Conservation (phyloP, 2,329 filamentous ascomycete species). For the Talaromyces sp. region DNA sequence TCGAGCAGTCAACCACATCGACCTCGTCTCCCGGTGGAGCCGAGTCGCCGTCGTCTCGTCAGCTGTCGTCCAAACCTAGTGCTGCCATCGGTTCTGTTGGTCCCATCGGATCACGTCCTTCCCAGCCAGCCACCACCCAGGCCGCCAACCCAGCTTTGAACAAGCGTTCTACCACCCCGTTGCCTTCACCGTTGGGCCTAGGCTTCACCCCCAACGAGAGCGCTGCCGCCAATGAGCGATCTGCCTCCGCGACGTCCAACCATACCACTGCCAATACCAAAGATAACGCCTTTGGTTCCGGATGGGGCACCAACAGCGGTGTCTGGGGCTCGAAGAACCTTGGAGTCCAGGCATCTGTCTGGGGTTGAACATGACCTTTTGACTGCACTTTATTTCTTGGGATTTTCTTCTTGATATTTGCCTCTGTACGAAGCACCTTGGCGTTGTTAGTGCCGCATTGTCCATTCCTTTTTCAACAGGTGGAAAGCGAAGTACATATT, state of each 20-base stretch:
- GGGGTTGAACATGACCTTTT: constrained; percentile 58
- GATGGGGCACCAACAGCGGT: constrained; percentile 74
- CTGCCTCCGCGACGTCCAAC: constrained; percentile 56
- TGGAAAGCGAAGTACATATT: constrained; percentile 29
- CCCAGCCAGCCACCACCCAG: constrained; percentile 46
- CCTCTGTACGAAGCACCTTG: constrained; percentile 10
- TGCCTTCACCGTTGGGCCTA: constrained; percentile 81
- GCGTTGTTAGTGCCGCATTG: constrained; percentile 13
- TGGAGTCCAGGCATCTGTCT: constrained; percentile 86
- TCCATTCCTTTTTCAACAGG: constrained; percentile 14
- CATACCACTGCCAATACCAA: constrained; percentile 39
- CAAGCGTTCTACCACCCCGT: constrained; percentile 82
- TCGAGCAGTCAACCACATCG: constrained; percentile 68
- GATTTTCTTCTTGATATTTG: constrained; percentile 3
- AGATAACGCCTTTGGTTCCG: constrained; percentile 44
- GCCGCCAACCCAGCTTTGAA: constrained; percentile 56
- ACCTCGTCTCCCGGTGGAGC: constrained; percentile 74
- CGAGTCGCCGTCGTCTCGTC: constrained; percentile 66
- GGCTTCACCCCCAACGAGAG: constrained; percentile 57
- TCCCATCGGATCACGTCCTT: constrained; percentile 87
- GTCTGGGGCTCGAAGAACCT: constrained; percentile 84
- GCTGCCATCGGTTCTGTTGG: constrained; percentile 63
- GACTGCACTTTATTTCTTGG: neutral
- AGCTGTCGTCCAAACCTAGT: constrained; percentile 51
- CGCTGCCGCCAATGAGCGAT: constrained; percentile 44